Evolutionary conservation across 768 basidiomycete species (phyloP).

Genomic region (Rhodotorula babjevae): DNA sequence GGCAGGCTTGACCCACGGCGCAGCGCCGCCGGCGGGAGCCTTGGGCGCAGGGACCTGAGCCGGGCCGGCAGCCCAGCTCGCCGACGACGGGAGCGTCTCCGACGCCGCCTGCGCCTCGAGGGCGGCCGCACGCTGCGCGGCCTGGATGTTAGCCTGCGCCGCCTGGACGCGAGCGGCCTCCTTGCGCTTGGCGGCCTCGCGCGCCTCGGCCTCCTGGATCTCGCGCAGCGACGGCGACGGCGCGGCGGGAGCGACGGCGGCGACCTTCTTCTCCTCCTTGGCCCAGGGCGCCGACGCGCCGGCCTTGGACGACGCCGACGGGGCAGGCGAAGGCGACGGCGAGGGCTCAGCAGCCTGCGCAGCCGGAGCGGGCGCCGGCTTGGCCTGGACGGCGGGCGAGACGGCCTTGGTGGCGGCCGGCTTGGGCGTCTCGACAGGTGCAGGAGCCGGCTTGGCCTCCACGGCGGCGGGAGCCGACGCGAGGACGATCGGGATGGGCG

Average conservation of each 20-base stretch:
- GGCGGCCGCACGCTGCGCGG: conserved; percentile 41
- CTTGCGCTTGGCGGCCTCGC: conserved; percentile 69
- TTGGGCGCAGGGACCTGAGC: conserved; percentile 46
- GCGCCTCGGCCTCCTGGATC: conserved; percentile 89
- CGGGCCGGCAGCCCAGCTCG: conserved; percentile 68
- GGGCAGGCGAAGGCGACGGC: conserved; percentile 5
- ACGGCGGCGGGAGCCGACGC: conserved; percentile 2
- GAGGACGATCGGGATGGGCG: not conserved
- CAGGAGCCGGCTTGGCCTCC: conserved; percentile 4
- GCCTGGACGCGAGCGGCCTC: conserved; percentile 64
- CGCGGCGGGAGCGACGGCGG: conserved; percentile 17
- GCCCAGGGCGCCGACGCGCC: conserved; percentile 61
- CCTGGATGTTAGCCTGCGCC: conserved; percentile 46
- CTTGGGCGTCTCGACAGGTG: not conserved
- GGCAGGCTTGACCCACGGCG: conserved; percentile 70
- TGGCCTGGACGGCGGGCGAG: not conserved
- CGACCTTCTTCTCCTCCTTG: conserved; percentile 8
- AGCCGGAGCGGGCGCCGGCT: not conserved
- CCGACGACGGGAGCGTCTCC: conserved; percentile 51
- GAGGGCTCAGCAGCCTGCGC: not conserved
- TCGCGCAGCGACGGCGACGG: conserved; percentile 69
- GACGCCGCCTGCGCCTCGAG: conserved; percentile 41
- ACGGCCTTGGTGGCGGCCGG: not conserved
- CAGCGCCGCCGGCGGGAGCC: conserved; percentile 40
- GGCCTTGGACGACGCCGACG: not conserved